Percentiles rank a stretch among this genome's conserved stretches.
phyloP scores from a whole-genome alignment of 306 rosid genomes.

The Heteromeles arbutifolia region DNA sequence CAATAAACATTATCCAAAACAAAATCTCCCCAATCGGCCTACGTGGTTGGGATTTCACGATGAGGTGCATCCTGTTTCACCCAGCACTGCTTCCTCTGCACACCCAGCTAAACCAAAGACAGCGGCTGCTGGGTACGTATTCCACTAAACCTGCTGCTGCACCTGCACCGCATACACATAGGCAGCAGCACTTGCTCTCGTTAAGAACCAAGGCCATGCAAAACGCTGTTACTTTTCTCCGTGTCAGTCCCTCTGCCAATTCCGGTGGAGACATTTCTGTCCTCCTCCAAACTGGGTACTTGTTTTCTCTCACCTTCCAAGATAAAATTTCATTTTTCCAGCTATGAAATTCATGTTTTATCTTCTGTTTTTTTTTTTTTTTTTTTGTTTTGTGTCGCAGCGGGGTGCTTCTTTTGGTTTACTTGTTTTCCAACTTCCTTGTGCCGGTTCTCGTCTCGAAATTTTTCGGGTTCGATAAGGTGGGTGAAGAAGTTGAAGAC shows the following conservation, averaged over 20 bases:
- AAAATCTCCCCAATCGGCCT: not conserved
- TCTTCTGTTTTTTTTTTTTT: not conserved
- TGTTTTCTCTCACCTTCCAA: constrained; percentile 4
- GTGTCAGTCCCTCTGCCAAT: constrained; percentile 20
- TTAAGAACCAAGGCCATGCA: constrained; percentile 26
- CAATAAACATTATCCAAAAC: not conserved
- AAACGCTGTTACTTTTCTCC: constrained; percentile 12
- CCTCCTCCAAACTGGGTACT: constrained; percentile 38
- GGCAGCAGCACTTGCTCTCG: constrained; percentile 9
- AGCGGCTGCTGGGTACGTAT: constrained; percentile 3
- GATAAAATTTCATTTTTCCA: not conserved
- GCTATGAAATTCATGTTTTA: too few species aligned
- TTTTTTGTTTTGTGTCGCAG: constrained; percentile 24
- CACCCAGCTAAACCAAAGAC: constrained; percentile 19
- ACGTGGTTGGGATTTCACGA: not conserved
- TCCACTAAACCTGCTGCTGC: not conserved
- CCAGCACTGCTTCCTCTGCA: constrained; percentile 25
- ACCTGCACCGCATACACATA: not conserved
- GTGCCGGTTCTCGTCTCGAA: constrained; percentile 44
- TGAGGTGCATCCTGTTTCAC: constrained; percentile 4
- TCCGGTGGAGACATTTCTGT: constrained; percentile 30
- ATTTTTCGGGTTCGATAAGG: constrained; percentile 22
- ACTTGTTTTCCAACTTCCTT: constrained; percentile 38
- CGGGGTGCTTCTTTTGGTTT: constrained; percentile 34
- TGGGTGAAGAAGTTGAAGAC: constrained; percentile 19